A percentile compares a stretch with the other conserved stretches of the same genome.
Evolutionary conservation across 176 grass and related monocot species (phyloP).

Genomic region (Oryza meyeriana): DNA sequence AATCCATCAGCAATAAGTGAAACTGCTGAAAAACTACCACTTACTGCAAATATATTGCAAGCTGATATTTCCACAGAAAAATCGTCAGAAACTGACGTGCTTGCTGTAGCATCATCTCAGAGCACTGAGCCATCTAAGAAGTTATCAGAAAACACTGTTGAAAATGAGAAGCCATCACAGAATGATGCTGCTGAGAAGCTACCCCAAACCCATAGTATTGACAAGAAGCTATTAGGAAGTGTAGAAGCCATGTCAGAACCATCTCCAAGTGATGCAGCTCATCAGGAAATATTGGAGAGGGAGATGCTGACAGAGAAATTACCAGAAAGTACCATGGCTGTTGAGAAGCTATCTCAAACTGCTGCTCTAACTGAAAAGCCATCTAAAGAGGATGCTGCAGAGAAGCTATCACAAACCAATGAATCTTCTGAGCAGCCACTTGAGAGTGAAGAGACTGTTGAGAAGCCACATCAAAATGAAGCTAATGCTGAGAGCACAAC

Average conservation of each 20-base stretch:
- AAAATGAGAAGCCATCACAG: slow-evolving; percentile 18
- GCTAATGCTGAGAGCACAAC: neutral
- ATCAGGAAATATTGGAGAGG: neutral
- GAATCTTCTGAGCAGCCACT: slow-evolving; percentile 32
- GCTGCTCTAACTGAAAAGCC: neutral
- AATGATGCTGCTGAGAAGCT: slow-evolving; percentile 9
- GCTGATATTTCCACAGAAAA: slow-evolving; percentile 4
- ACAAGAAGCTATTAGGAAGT: neutral
- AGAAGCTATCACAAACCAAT: slow-evolving; percentile 27
- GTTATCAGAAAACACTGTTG: slow-evolving; percentile 26
- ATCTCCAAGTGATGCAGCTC: slow-evolving; percentile 18
- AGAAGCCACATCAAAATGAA: slow-evolving; percentile 34
- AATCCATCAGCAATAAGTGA: neutral
- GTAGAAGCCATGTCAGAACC: neutral
- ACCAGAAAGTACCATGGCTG: slow-evolving; percentile 7
- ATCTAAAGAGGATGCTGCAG: slow-evolving; percentile 1
- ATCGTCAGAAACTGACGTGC: slow-evolving; percentile 5
- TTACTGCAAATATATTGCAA: neutral
- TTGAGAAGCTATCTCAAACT: slow-evolving; percentile 2
- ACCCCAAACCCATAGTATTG: neutral
- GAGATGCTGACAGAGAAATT: neutral
- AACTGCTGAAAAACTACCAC: neutral
- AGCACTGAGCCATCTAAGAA: slow-evolving; percentile 1
- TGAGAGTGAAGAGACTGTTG: slow-evolving; percentile 22
- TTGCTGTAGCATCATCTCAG: neutral